Conservation (phyloP, 129 eudicot genomes). For the Flaveria ramosissima region DNA sequence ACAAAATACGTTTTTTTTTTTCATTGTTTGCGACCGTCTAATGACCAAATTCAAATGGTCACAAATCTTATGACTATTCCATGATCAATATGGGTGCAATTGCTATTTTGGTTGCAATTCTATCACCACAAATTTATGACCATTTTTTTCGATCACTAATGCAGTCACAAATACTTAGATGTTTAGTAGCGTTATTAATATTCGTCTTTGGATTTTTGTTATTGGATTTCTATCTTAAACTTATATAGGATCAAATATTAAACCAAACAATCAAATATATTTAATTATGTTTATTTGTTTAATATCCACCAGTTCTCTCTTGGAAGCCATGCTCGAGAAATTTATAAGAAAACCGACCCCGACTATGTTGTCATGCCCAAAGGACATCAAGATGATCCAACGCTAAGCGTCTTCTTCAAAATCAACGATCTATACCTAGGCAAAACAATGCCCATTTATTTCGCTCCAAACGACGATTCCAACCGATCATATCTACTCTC, state of each 20-base stretch:
- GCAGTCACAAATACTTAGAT: too few species aligned
- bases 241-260: background rate
- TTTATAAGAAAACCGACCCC: background rate
- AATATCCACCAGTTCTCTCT: constrained; percentile 8
- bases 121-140: too few species aligned
- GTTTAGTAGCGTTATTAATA: background rate
- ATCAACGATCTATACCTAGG: constrained; percentile 47
- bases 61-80: too few species aligned
- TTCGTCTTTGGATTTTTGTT: background rate
- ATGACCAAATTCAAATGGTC: too few species aligned
- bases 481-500: constrained; percentile 46
- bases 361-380: background rate
- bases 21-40: too few species aligned
- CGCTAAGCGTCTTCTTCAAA: constrained; percentile 52
- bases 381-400: constrained; percentile 35
- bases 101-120: too few species aligned
- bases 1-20: too few species aligned
- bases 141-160: too few species aligned
- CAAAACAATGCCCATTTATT: constrained; percentile 44
- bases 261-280: background rate
- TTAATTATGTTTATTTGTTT: background rate
- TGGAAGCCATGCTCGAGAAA: constrained; percentile 8
- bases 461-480: constrained; percentile 39
- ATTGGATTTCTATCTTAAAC: background rate
- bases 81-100: too few species aligned